Evolutionary conservation across 2,329 filamentous ascomycete species (phyloP).

Genomic region (Neoscytalidium dimidiatum): DNA sequence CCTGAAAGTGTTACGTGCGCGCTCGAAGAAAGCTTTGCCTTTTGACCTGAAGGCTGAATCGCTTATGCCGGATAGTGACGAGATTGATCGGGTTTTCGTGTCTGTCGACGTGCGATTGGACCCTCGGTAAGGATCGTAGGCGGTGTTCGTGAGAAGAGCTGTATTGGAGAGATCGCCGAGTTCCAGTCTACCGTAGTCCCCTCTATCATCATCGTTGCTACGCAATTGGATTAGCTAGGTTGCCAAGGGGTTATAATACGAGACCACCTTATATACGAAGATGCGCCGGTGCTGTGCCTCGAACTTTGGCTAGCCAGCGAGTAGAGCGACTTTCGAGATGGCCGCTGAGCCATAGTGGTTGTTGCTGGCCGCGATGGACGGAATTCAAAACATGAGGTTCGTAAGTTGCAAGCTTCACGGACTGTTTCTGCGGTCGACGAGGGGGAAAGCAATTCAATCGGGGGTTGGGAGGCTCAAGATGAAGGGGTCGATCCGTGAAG

Average conservation of each 20-base stretch:
- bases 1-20: conserved; percentile 3
- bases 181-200: conserved; percentile 2
- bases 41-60: background rate
- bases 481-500: background rate
- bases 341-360: background rate
- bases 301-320: background rate
- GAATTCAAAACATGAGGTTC: too few species aligned
- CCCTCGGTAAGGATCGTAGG: conserved; percentile 1
- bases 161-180: conserved; percentile 10
- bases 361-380: too few species aligned
- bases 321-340: background rate
- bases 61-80: background rate
- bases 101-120: background rate
- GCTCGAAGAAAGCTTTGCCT: conserved; percentile 1
- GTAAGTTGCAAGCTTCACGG: too few species aligned
- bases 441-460: background rate
- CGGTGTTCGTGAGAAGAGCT: background rate
- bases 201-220: background rate
- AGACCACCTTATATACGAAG: background rate
- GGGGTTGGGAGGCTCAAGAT: background rate
- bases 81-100: background rate
- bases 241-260: background rate
- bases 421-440: too few species aligned
- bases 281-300: background rate
- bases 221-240: background rate